Percentiles rank a stretch among this genome's conserved stretches.
phyloP scores from a whole-genome alignment of 257 asterid genomes.

The Gentiana straminea region DNA sequence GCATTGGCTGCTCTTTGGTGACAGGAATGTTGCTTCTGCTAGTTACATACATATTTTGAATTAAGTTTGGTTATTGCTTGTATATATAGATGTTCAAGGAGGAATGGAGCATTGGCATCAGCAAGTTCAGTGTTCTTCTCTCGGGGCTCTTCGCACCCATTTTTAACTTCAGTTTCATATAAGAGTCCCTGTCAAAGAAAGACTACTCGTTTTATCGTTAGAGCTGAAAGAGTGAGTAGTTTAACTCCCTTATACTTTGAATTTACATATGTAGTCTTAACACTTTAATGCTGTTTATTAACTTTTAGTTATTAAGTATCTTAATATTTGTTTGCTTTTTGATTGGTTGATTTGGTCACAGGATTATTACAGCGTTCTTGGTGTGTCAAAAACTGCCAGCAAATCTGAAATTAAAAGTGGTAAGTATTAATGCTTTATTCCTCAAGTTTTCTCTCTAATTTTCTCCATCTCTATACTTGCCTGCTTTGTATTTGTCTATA shows the following conservation, averaged over 20 bases:
- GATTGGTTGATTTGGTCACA: conserved; percentile 12
- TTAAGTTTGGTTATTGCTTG: background rate
- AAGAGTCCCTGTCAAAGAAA: conserved; percentile 43
- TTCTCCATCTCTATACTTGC: too few relatives aligned
- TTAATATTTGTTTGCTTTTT: too few relatives aligned
- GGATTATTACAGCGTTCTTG: conserved; percentile 91
- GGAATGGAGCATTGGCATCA: conserved; percentile 48
- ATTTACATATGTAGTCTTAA: background rate
- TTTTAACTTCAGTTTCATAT: conserved; percentile 38
- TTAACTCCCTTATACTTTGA: background rate
- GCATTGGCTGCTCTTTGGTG: too few relatives aligned
- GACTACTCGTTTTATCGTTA: conserved; percentile 42
- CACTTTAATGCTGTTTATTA: too few relatives aligned
- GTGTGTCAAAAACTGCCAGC: conserved; percentile 79
- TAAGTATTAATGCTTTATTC: conserved; percentile 22
- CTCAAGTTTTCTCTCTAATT: background rate
- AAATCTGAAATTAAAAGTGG: conserved; percentile 92
- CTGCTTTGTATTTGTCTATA: too few relatives aligned
- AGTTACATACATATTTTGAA: conserved; percentile 12
- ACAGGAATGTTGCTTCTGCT: too few relatives aligned
- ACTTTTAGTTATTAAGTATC: too few relatives aligned
- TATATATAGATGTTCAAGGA: conserved; percentile 46
- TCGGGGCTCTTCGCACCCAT: conserved; percentile 46
- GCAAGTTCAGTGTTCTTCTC: conserved; percentile 48
- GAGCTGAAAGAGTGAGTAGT: conserved; percentile 70